These are phyloP conservation scores for Ceratocystis colombiana DNA, from an alignment of 2,329 filamentous ascomycete species.

Conservation along the genomic window DNA sequence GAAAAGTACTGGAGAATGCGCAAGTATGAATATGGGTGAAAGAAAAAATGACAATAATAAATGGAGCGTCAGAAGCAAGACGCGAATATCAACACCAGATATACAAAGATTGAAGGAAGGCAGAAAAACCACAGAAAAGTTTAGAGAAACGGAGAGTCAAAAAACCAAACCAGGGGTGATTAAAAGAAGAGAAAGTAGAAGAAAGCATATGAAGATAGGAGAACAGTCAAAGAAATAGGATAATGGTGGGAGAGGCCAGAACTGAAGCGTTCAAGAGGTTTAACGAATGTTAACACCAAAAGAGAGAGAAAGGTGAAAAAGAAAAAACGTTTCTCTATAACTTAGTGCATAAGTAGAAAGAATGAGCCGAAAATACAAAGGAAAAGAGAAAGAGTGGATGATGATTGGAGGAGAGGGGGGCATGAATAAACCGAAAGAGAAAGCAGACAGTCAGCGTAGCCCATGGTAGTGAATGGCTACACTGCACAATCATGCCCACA, in stretches of 20 bases:
- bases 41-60: not conserved
- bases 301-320: constrained; percentile 15
- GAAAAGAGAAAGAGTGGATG: constrained; percentile 8
- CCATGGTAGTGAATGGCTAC: not conserved
- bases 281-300: too few species aligned
- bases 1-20: constrained; percentile 1
- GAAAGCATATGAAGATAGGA: not conserved
- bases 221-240: not conserved
- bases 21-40: not conserved
- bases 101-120: not conserved
- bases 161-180: not conserved
- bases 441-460: not conserved
- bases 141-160: not conserved
- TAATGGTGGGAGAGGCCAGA: not conserved
- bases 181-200: not conserved
- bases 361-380: constrained; percentile 1
- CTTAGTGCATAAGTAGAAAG: not conserved
- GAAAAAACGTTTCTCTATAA: not conserved
- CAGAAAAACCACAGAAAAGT: not conserved
- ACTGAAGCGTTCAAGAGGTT: not conserved
- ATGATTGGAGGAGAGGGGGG: not conserved
- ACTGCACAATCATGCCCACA: not conserved
- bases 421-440: not conserved
- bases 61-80: not conserved
- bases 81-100: constrained; percentile 10